These are phyloP conservation scores for Epichloe coenophiala DNA, from an alignment of 2,329 filamentous ascomycete species.

Conservation along the genomic window DNA sequence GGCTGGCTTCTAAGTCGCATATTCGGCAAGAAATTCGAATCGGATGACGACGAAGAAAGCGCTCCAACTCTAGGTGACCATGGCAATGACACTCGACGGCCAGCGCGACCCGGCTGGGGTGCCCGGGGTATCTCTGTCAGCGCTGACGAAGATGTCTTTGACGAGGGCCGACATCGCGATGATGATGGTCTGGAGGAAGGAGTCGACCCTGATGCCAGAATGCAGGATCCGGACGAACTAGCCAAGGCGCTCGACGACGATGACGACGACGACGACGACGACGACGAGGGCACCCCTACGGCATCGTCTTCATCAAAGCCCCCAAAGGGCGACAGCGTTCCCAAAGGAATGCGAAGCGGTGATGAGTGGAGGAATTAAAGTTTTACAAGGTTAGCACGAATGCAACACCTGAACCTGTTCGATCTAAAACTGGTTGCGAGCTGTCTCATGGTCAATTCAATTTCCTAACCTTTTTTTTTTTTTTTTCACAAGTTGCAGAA, in stretches of 20 bases:
- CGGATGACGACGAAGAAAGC: slow-evolving; percentile 49
- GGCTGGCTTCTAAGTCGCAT: slow-evolving; percentile 75
- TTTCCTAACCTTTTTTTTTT: no score
- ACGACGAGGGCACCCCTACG: slow-evolving; percentile 20
- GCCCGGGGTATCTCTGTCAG: slow-evolving; percentile 52
- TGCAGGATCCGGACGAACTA: slow-evolving; percentile 53
- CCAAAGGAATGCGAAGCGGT: slow-evolving; percentile 29
- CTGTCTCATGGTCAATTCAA: not conserved
- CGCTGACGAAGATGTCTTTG: slow-evolving; percentile 47
- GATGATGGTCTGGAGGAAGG: slow-evolving; percentile 30
- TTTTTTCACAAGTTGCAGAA: not conserved
- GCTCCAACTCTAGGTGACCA: slow-evolving; percentile 31
- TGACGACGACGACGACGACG: no score
- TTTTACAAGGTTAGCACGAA: no score
- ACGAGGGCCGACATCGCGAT: slow-evolving; percentile 32
- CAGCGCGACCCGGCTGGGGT: slow-evolving; percentile 43
- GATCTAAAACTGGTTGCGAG: no score
- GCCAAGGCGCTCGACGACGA: slow-evolving; percentile 46
- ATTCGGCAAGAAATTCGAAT: slow-evolving; percentile 46
- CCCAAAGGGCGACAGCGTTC: slow-evolving; percentile 14
- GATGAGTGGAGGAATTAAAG: slow-evolving; percentile 32
- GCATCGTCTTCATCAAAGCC: slow-evolving; percentile 12
- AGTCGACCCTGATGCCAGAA: slow-evolving; percentile 49
- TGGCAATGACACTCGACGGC: slow-evolving; percentile 14
- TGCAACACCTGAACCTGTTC: no score